Evolutionary conservation across 176 grass and related monocot species (phyloP).

Genomic region (Carex myosuroides): DNA sequence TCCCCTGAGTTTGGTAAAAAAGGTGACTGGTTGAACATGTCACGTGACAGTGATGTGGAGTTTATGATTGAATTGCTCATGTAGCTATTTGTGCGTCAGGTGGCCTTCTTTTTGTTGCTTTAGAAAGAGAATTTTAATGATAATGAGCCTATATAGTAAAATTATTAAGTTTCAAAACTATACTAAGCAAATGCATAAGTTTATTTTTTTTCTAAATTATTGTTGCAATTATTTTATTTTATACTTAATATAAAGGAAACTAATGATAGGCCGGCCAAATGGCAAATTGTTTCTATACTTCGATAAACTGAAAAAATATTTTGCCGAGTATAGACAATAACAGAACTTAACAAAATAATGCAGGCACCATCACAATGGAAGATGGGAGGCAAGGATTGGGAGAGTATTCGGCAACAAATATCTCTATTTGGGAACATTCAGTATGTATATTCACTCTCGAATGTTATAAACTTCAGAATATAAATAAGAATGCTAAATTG

Average conservation of each 20-base stretch:
- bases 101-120: neutral
- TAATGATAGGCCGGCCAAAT: too few relatives aligned
- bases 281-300: neutral
- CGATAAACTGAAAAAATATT: neutral
- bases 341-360: neutral
- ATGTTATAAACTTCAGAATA: neutral
- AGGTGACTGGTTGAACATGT: neutral
- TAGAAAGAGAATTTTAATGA: neutral
- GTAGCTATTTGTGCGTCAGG: slow-evolving; percentile 5
- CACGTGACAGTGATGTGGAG: neutral
- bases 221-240: neutral
- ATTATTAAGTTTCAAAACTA: neutral
- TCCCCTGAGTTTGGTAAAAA: neutral
- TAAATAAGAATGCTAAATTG: neutral
- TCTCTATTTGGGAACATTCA: slow-evolving; percentile 82
- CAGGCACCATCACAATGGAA: slow-evolving; percentile 88
- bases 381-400: slow-evolving; percentile 91
- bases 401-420: slow-evolving; percentile 84
- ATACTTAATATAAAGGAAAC: neutral
- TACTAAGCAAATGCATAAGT: neutral
- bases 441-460: slow-evolving; percentile 27
- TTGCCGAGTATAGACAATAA: neutral
- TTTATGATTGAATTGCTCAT: neutral
- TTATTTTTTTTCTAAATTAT: neutral
- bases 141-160: neutral